These are phyloP conservation scores for Cucumis melo DNA, from an alignment of 306 rosid genomes.

Conservation along the genomic window DNA sequence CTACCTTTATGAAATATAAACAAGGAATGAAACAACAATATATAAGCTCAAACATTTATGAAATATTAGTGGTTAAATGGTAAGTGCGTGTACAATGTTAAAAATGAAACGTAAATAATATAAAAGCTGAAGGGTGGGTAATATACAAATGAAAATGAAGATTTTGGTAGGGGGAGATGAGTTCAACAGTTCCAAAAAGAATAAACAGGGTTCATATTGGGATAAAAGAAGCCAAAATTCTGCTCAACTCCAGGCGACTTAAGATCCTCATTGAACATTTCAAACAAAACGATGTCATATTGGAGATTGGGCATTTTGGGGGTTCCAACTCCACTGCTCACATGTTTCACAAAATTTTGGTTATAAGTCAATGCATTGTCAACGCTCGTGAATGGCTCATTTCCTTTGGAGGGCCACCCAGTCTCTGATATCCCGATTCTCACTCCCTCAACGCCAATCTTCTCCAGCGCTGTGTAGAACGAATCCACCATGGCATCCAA, in stretches of 20 bases:
- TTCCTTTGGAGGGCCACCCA: conserved; percentile 34
- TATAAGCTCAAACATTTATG: no score
- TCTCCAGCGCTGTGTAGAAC: conserved; percentile 21
- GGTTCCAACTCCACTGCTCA: conserved; percentile 10
- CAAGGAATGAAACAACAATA: no score
- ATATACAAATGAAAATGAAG: no score
- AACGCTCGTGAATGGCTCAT: conserved; percentile 12
- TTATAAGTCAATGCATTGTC: conserved; percentile 15
- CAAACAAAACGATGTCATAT: conserved; percentile 19
- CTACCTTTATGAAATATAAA: no score
- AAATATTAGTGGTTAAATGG: no score
- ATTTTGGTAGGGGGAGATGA: no score
- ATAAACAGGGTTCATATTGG: conserved; percentile 26
- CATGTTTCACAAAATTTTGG: conserved; percentile 11
- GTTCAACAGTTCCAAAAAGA: conserved; percentile 7
- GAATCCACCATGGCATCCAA: conserved; percentile 27
- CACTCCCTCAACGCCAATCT: neutral
- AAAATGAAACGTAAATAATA: no score
- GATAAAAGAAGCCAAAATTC: conserved; percentile 24
- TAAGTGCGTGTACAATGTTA: no score
- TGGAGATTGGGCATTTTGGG: conserved; percentile 13
- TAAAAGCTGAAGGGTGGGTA: no score
- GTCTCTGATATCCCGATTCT: conserved; percentile 17
- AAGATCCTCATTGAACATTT: conserved; percentile 28
- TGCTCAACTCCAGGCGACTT: conserved; percentile 26